These are phyloP conservation scores for Lycium ferocissimum DNA, from an alignment of 257 asterid species.

Conservation along the genomic window DNA sequence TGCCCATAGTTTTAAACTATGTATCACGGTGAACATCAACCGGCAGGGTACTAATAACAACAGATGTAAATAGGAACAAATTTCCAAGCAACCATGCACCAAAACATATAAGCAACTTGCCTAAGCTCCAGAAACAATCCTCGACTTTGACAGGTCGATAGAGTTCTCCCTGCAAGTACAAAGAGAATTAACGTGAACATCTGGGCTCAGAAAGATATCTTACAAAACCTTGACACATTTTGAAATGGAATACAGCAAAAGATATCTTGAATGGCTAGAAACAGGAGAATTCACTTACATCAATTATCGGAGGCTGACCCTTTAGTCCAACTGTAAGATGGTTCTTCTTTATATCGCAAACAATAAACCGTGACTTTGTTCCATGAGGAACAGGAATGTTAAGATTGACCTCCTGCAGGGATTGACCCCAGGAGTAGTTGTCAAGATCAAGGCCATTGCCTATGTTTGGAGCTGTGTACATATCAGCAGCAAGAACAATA, in stretches of 20 bases:
- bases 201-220: background rate
- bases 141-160: conserved; percentile 68
- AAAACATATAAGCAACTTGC: conserved; percentile 37
- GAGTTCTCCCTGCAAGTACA: conserved; percentile 65
- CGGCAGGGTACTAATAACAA: background rate
- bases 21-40: background rate
- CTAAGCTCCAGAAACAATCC: conserved; percentile 87
- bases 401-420: conserved; percentile 70
- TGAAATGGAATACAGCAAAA: background rate
- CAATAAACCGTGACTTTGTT: conserved; percentile 48
- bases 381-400: conserved; percentile 62
- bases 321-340: conserved; percentile 48
- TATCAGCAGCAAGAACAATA: conserved; percentile 13
- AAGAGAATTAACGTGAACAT: background rate
- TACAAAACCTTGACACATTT: background rate
- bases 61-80: background rate
- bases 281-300: conserved; percentile 32
- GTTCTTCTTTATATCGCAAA: conserved; percentile 46
- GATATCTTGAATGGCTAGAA: background rate
- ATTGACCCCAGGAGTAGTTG: conserved; percentile 70
- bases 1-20: background rate
- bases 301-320: conserved; percentile 50
- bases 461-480: conserved; percentile 56
- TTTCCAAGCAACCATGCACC: background rate
- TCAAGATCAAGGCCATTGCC: conserved; percentile 83